Base-by-base conservation (phyloP, 148 eudicot species). In the Cornus controversa region DNA sequence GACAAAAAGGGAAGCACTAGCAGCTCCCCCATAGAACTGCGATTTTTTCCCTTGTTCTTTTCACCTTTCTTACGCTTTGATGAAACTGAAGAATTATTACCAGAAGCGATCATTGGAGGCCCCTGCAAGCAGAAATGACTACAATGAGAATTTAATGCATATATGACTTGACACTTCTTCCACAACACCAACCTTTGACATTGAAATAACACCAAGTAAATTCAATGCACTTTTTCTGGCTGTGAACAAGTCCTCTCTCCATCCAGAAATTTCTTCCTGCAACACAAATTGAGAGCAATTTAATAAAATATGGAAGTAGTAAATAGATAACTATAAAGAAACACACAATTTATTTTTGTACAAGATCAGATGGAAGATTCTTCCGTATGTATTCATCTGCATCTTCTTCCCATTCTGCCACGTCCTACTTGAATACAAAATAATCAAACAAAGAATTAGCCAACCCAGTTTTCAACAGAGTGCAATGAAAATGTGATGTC, bases 331-430 rank as follows among this genome's bases (percentile, higher is more conserved):
- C 23, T 54, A 40, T 40, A 63, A 14, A 64, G 60, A 70, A 37
- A 20, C 66, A 64, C 40, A 18, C 29, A 47, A 60, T 72, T 45
- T 26, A 40, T 18, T 37, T 45, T 11, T 83, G 74, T 89, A 90
- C 96, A 79, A 92, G 81, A 68, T 92, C 97, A 77, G 92, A 87
- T 69, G 97, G 97, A 80, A 90, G 85, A 82, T 89, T 90, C 81
- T 90, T 92, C 84, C 97, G 83, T 31, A 92, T 79, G 82, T 87
- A 92, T 72, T 92, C 97, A 69, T 92, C 92, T 58, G 94, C 81
- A 81, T 92, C 97, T 84, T 90, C 94, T 82, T 90, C 97, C 97
- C 97, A 92, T 77, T 92, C 97, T 84, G 77, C 62, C 29, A 69
- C 82, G 81, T 92, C 97, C 96, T 92, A 78, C 80, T 63, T 53